phyloP scores from a whole-genome alignment of 768 basidiomycete genomes.

The Suillus discolor region DNA sequence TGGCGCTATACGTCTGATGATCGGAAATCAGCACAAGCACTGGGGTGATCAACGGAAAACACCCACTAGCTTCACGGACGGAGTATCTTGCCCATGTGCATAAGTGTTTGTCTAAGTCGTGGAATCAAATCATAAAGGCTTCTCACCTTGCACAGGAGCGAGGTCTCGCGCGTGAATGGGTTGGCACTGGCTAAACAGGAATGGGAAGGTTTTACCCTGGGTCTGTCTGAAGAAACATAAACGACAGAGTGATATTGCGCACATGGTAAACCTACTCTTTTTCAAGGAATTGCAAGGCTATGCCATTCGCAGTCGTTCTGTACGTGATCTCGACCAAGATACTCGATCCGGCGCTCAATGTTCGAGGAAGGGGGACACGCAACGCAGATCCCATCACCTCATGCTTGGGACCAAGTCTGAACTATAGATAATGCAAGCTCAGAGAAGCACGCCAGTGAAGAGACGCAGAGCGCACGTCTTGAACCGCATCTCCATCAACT shows the following conservation, averaged over 20 bases:
- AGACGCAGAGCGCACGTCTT: conserved; percentile 23
- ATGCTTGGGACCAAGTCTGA: conserved; percentile 32
- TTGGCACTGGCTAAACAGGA: conserved; percentile 62
- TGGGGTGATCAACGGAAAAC: not conserved
- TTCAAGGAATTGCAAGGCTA: conserved; percentile 58
- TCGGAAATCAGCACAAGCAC: not conserved
- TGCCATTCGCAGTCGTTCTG: conserved; percentile 46
- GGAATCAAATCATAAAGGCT: not conserved
- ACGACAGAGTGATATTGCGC: not conserved
- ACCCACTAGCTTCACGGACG: conserved; percentile 54
- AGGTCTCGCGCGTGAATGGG: conserved; percentile 58
- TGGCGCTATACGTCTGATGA: conserved; percentile 50
- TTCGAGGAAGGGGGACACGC: conserved; percentile 31
- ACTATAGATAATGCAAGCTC: conserved; percentile 20
- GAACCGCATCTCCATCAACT: conserved; percentile 37
- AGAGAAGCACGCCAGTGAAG: not conserved
- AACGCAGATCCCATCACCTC: conserved; percentile 45
- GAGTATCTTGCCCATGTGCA: conserved; percentile 41
- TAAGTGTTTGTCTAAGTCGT: not conserved
- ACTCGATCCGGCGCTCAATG: conserved; percentile 24
- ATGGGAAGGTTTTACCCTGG: conserved; percentile 54
- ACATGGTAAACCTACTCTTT: conserved; percentile 33
- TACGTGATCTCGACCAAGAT: conserved; percentile 43
- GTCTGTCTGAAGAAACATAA: conserved; percentile 42
- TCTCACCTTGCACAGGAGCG: conserved; percentile 48